These are phyloP conservation scores for Linnemannia elongata DNA, from an alignment of 192 early-diverging fungal genomes.

Conservation along the genomic window DNA sequence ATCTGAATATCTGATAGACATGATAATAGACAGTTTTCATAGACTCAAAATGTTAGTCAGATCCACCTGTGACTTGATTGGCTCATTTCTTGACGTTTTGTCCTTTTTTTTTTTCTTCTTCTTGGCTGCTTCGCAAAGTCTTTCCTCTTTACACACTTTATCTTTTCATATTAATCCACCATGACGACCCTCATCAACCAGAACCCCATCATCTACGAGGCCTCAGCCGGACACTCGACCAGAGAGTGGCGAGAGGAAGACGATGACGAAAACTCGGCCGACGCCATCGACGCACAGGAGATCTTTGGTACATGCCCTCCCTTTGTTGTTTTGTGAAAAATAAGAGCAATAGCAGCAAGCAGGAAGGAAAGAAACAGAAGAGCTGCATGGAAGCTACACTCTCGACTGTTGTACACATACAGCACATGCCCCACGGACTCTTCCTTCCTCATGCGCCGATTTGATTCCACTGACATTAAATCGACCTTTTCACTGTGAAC, in stretches of 20 bases:
- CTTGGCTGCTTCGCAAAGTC: background rate
- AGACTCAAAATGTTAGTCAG: background rate
- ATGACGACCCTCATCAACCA: conserved; percentile 57
- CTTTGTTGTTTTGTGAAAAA: background rate
- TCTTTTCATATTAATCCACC: background rate
- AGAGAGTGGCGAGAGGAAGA: conserved; percentile 68
- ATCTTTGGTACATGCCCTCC: conserved; percentile 76
- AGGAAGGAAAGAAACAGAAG: background rate
- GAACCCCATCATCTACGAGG: conserved; percentile 57
- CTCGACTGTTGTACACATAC: background rate
- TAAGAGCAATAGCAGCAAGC: background rate
- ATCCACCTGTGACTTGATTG: background rate
- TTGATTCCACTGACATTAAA: background rate
- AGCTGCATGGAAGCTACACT: background rate
- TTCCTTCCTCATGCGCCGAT: background rate
- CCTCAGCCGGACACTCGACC: conserved; percentile 47
- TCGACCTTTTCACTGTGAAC: background rate
- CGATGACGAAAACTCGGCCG: conserved; percentile 78
- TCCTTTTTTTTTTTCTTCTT: background rate
- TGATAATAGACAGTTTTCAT: background rate
- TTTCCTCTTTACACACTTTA: background rate
- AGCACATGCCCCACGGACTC: background rate
- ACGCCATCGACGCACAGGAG: conserved; percentile 88
- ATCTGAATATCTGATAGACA: background rate
- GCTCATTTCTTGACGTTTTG: background rate